These are phyloP conservation scores for Lecanicillium sp. DNA, from an alignment of 2,329 filamentous ascomycete species.

Conservation along the genomic window DNA sequence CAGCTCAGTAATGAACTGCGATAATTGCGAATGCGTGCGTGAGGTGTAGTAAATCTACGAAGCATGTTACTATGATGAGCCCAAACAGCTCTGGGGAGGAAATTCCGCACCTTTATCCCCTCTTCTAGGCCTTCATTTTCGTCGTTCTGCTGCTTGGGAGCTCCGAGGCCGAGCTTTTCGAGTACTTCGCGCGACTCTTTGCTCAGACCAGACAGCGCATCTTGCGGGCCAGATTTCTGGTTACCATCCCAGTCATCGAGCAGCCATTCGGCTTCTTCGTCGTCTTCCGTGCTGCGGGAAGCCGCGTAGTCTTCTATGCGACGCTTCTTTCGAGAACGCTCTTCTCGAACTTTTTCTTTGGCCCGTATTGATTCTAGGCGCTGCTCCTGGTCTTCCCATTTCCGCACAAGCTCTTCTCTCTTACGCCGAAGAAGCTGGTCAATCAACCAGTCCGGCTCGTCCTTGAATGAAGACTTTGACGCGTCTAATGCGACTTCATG, in stretches of 20 bases:
- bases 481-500: slow-evolving; percentile 46
- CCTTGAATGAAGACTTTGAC: slow-evolving; percentile 39
- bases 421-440: slow-evolving; percentile 67
- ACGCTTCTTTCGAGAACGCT: slow-evolving; percentile 38
- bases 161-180: slow-evolving; percentile 51
- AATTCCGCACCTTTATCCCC: slow-evolving; percentile 54
- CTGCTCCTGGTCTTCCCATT: slow-evolving; percentile 67
- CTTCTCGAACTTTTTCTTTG: slow-evolving; percentile 51
- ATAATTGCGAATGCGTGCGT: slow-evolving; percentile 83
- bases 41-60: slow-evolving; percentile 79
- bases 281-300: slow-evolving; percentile 19
- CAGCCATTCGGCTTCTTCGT: slow-evolving; percentile 63
- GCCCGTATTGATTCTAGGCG: slow-evolving; percentile 58
- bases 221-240: slow-evolving; percentile 19
- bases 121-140: slow-evolving; percentile 45
- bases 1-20: slow-evolving; percentile 80
- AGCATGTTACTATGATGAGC: slow-evolving; percentile 20
- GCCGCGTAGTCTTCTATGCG: slow-evolving; percentile 29
- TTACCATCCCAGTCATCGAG: slow-evolving; percentile 61
- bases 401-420: slow-evolving; percentile 55
- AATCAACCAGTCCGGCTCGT: slow-evolving; percentile 79
- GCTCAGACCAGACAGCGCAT: slow-evolving; percentile 52
- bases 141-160: slow-evolving; percentile 24
- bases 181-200: slow-evolving; percentile 69
- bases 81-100: slow-evolving; percentile 4